phyloP scores from a whole-genome alignment of 2,329 filamentous ascomycete genomes.

The Cladophialophora immunda region DNA sequence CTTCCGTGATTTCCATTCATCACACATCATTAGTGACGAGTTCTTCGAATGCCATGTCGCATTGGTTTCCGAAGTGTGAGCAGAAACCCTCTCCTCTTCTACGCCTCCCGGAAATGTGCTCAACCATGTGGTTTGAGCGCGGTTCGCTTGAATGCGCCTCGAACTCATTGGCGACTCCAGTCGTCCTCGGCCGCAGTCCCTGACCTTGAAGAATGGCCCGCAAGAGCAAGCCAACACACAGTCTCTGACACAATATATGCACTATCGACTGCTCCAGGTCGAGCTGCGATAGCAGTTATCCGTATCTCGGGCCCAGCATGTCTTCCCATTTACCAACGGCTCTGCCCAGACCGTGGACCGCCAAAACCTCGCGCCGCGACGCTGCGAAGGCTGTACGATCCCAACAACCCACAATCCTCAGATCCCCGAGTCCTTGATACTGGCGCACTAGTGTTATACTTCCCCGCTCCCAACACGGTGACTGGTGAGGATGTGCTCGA shows the following conservation, averaged over 20 bases:
- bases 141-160: background rate
- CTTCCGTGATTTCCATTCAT: background rate
- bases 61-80: conserved; percentile 7
- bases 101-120: background rate
- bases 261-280: conserved; percentile 83
- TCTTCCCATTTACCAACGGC: conserved; percentile 69
- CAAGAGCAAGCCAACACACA: background rate
- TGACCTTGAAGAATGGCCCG: conserved; percentile 21
- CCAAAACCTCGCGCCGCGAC: conserved; percentile 72
- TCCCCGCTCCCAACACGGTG: conserved; percentile 80
- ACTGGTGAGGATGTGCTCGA: conserved; percentile 95
- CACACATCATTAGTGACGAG: background rate
- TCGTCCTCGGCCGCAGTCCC: conserved; percentile 22
- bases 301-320: conserved; percentile 84
- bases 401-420: conserved; percentile 49
- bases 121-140: background rate
- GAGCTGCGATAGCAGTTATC: conserved; percentile 89
- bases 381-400: conserved; percentile 77
- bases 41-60: conserved; percentile 33
- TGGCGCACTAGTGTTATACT: conserved; percentile 81
- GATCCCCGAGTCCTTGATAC: conserved; percentile 70
- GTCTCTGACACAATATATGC: conserved; percentile 79
- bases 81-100: background rate
- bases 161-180: conserved; percentile 7
- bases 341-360: conserved; percentile 65